Conservation (phyloP, 352 stramenopile genomes). For the Phytophthora fragariaefolia region DNA sequence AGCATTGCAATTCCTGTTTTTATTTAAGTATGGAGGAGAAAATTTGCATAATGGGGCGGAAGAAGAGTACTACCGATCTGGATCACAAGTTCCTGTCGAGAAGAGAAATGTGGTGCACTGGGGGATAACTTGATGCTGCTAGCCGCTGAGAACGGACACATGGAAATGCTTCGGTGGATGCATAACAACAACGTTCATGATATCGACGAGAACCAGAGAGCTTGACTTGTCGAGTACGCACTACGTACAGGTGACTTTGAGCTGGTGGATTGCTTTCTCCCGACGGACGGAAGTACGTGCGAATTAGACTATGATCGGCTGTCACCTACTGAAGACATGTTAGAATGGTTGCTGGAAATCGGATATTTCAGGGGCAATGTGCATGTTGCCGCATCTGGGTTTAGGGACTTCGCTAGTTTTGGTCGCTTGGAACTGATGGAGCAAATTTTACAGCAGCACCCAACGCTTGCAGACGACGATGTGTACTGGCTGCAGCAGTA, state of each 20-base stretch:
- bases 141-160: constrained; percentile 1
- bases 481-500: not conserved
- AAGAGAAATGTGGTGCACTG: not conserved
- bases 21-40: not conserved
- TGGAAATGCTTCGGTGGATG: not conserved
- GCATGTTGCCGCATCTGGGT: not conserved
- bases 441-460: not conserved
- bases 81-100: not conserved
- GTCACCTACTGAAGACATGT: not conserved
- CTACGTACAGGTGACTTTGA: constrained; percentile 2
- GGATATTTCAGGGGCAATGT: not conserved
- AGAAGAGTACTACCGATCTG: not conserved
- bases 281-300: not conserved
- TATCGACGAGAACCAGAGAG: not conserved
- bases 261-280: not conserved
- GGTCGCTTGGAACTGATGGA: not conserved
- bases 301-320: constrained; percentile 1
- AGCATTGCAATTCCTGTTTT: constrained; percentile 6
- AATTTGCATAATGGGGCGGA: not conserved
- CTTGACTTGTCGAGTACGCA: not conserved
- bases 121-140: not conserved
- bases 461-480: not conserved
- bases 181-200: not conserved
- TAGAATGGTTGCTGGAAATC: constrained; percentile 12
- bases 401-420: not conserved